Conservation (phyloP, 176 grass and related monocot genomes). For the Hordeum vulgare region DNA sequence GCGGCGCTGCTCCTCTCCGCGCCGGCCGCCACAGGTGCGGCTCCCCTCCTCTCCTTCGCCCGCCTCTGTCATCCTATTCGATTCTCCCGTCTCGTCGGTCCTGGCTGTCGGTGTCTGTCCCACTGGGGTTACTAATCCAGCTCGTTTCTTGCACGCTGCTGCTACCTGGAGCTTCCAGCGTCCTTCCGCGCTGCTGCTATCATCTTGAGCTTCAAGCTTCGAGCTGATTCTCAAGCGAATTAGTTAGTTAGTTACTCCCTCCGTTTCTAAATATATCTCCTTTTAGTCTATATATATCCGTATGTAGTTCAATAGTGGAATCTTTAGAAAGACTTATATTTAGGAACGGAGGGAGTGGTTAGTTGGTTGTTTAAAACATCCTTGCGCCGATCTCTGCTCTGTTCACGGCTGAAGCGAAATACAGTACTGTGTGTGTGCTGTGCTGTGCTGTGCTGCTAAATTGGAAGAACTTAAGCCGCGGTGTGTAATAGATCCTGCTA, state of each 20-base stretch:
- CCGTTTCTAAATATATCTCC: too few species aligned
- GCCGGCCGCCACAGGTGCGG: constrained; percentile 48
- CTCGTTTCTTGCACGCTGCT: neutral
- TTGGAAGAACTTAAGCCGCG: too few species aligned
- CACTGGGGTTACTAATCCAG: neutral
- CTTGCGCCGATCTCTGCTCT: neutral
- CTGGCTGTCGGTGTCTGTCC: constrained; percentile 11
- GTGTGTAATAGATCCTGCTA: too few species aligned
- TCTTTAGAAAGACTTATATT: too few species aligned
- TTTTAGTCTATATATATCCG: too few species aligned
- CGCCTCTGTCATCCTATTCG: neutral
- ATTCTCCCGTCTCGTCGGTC: neutral
- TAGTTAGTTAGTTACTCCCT: neutral
- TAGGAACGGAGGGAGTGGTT: too few species aligned
- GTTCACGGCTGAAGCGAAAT: neutral
- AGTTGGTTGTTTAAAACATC: too few species aligned
- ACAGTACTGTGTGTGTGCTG: too few species aligned
- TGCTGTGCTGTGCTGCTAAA: too few species aligned
- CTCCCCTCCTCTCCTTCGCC: neutral
- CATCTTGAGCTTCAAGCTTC: too few species aligned
- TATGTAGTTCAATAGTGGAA: too few species aligned
- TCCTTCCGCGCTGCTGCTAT: neutral
- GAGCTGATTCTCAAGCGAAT: neutral
- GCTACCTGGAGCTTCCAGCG: neutral
- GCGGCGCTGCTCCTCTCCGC: constrained; percentile 35